Base-by-base conservation (phyloP, 1,139 yeast genomes). In the Pneumocystis sp. region DNA sequence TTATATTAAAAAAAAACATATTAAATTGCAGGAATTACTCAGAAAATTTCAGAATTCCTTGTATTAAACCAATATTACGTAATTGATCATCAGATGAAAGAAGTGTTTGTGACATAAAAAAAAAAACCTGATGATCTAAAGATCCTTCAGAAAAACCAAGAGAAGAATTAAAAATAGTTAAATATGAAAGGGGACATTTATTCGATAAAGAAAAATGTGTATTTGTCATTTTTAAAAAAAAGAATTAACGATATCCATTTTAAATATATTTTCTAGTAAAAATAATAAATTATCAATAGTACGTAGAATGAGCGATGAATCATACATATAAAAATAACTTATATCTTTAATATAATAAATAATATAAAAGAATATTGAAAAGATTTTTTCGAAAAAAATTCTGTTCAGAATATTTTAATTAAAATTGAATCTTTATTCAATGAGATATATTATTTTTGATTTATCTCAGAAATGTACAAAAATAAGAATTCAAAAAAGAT, bases 161-260 rank as follows among this genome's bases (percentile, higher is more conserved):
- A 10, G 69, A 59, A 8, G 72, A 72, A 40, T 69, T 70, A 65
- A 69, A 70, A 21, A 70, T 65, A 61, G 71, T 66, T 57, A 70
- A 67, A 59, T 70, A 70, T 10, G 71, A 68, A 45, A 70, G 64
- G 59, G 70, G 57, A 25, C 57, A 50, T 25, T 50, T 50, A 21
- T 50, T 29, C 21, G 57, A 50, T 50, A 31, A 25, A 25, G 21
- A 3, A 50, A 50, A 50, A 25, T 25, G 8, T 12, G 10, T 25
- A 25, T 12, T 50, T 50, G 34, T 50, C 57, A 50, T 50, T 7
- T 25, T 50, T 45, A 1, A 8, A 7, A 45, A 19, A 8, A 45
- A 45, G 7, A 2, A 45, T 45, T 45, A 19, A 45, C 21, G 8
- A 7, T 45, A 21, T 45, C 19, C 12, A 44, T 19, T 44, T 45